Conservation (phyloP, 2,329 filamentous ascomycete genomes). For the Xylaria hypoxylon region DNA sequence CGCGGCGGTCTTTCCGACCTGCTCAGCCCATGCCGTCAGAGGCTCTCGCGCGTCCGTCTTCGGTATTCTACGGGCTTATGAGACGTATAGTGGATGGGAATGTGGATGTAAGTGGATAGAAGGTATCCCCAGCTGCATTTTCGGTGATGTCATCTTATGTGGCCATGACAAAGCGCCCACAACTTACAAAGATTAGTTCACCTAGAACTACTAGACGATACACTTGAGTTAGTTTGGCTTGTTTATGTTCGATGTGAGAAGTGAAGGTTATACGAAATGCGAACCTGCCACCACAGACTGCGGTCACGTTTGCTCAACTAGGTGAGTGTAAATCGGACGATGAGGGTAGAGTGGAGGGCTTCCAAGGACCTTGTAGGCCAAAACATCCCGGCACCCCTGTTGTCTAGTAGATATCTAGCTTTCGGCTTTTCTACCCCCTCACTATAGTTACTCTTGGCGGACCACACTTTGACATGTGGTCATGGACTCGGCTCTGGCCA, state of each 20-base stretch:
- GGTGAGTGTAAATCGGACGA: not conserved
- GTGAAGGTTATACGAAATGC: not conserved
- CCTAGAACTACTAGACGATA: not conserved
- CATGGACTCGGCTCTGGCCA: not conserved
- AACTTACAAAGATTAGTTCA: not conserved
- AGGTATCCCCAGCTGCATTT: slow-evolving; percentile 20
- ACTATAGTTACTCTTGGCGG: slow-evolving; percentile 29
- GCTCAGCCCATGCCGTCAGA: slow-evolving; percentile 4
- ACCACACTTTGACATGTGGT: slow-evolving; percentile 7
- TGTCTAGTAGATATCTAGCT: not conserved
- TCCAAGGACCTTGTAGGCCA: slow-evolving; percentile 19
- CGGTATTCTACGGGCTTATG: slow-evolving; percentile 27
- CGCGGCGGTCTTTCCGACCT: slow-evolving; percentile 1
- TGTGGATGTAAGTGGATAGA: slow-evolving; percentile 38
- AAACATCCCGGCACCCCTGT: not conserved
- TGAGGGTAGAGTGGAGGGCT: not conserved
- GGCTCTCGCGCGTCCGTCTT: slow-evolving; percentile 14
- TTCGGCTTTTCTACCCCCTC: slow-evolving; percentile 18
- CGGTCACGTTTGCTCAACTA: not conserved
- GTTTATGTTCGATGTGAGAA: not conserved
- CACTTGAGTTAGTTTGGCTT: not conserved
- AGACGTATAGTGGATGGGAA: slow-evolving; percentile 42
- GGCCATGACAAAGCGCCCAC: slow-evolving; percentile 35
- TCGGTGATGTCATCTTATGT: slow-evolving; percentile 39
- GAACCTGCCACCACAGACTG: not conserved